phyloP scores from a whole-genome alignment of 1,139 yeast genomes.

The Pichia sp. region DNA sequence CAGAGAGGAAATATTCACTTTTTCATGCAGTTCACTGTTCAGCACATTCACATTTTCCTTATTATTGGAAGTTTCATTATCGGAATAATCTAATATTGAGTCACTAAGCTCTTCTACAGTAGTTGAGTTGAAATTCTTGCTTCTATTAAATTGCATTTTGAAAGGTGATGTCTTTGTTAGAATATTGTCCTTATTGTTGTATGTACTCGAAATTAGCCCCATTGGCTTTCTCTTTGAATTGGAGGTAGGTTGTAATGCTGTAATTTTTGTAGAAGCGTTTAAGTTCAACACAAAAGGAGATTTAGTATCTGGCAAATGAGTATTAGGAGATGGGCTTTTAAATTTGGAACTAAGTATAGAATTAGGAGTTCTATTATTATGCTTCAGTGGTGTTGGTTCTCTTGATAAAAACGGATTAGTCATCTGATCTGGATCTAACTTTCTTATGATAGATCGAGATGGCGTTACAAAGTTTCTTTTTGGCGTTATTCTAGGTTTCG shows the following conservation, averaged over 20 bases:
- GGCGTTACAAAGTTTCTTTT: constrained; percentile 5
- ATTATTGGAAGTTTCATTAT: constrained; percentile 2
- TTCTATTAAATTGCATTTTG: not conserved
- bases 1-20: not conserved
- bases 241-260: not conserved
- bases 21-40: not conserved
- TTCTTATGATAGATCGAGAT: constrained; percentile 12
- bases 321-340: not conserved
- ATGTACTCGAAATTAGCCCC: not conserved
- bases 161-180: not conserved
- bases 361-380: not conserved
- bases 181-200: not conserved
- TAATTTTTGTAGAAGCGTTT: constrained; percentile 4
- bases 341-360: not conserved
- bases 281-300: constrained; percentile 19
- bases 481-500: not conserved
- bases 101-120: constrained; percentile 24
- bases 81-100: constrained; percentile 25
- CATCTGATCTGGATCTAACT: constrained; percentile 12
- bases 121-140: not conserved
- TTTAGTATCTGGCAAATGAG: constrained; percentile 22
- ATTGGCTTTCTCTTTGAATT: not conserved
- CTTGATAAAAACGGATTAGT: constrained; percentile 17
- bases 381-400: constrained; percentile 18
- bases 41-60: not conserved